Conservation (phyloP, 2,329 filamentous ascomycete genomes). For the Stenocarpella maydis region DNA sequence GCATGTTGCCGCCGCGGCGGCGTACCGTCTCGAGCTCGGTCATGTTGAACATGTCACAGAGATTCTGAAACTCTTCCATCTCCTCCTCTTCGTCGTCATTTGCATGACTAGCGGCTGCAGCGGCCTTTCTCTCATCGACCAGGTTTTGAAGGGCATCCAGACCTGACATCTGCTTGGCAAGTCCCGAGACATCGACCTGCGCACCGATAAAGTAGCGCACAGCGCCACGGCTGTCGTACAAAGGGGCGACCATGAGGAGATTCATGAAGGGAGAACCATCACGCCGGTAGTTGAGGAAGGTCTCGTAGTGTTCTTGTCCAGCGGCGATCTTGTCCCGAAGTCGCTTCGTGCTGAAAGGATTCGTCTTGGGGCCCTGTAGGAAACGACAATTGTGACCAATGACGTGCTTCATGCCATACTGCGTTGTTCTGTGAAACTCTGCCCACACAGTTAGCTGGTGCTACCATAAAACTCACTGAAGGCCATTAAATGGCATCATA, state of each 20-base stretch:
- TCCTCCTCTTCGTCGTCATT: conserved; percentile 7
- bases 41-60: conserved; percentile 75
- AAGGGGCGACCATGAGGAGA: conserved; percentile 74
- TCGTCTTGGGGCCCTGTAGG: conserved; percentile 77
- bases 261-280: conserved; percentile 83
- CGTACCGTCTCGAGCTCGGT: conserved; percentile 72
- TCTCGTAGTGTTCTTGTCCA: conserved; percentile 76
- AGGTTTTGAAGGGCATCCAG: conserved; percentile 68
- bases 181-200: conserved; percentile 74
- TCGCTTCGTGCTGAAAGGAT: conserved; percentile 66
- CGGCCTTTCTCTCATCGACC: conserved; percentile 40
- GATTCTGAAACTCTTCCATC: conserved; percentile 69
- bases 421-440: conserved; percentile 58
- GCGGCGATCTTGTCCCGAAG: conserved; percentile 67
- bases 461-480: neutral
- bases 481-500: conserved; percentile 42
- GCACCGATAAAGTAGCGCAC: conserved; percentile 76
- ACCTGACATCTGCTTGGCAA: conserved; percentile 71
- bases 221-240: conserved; percentile 73
- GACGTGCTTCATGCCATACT: conserved; percentile 60
- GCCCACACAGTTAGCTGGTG: conserved; percentile 4
- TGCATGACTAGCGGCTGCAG: neutral
- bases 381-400: conserved; percentile 82
- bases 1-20: conserved; percentile 69
- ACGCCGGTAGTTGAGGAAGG: conserved; percentile 78